Percentiles rank a stretch among this genome's conserved stretches.
phyloP scores from a whole-genome alignment of 1,284 basidiomycete species.

The Cryptococcus depauperatus region DNA sequence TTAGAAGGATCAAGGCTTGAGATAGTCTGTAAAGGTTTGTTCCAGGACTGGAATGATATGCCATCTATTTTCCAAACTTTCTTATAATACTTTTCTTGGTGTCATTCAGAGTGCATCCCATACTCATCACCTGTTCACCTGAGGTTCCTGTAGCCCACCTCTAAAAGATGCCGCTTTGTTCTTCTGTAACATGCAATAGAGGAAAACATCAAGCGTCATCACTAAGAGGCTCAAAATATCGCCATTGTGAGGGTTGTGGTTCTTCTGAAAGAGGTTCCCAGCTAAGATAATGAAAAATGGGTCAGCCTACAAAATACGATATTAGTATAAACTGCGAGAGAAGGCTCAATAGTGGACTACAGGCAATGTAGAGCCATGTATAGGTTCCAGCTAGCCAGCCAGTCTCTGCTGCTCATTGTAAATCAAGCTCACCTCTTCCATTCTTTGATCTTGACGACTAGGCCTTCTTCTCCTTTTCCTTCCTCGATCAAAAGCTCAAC shows the following conservation, averaged over 20 bases:
- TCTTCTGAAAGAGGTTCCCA: conserved; percentile 38
- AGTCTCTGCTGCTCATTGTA: neutral
- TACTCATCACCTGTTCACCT: neutral
- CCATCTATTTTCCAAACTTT: no score
- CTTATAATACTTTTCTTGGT: no score
- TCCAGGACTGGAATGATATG: no score
- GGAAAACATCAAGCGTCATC: conserved; percentile 2
- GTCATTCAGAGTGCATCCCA: neutral
- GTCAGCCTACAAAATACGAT: no score
- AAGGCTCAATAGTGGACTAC: no score
- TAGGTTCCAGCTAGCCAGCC: conserved; percentile 9
- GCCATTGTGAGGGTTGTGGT: conserved; percentile 36
- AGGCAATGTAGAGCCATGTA: no score
- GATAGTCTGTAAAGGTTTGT: no score
- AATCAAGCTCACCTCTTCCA: conserved; percentile 81
- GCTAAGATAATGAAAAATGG: no score
- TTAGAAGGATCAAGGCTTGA: no score
- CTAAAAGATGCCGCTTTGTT: neutral
- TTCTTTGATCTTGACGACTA: conserved; percentile 77
- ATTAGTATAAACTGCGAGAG: no score
- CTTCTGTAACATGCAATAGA: neutral
- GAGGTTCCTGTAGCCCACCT: neutral
- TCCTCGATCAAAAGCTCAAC: conserved; percentile 54
- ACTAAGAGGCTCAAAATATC: conserved; percentile 39
- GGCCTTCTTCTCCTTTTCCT: conserved; percentile 70